Evolutionary conservation across 768 basidiomycete species (phyloP).

Genomic region (Auriscalpium microsporum): DNA sequence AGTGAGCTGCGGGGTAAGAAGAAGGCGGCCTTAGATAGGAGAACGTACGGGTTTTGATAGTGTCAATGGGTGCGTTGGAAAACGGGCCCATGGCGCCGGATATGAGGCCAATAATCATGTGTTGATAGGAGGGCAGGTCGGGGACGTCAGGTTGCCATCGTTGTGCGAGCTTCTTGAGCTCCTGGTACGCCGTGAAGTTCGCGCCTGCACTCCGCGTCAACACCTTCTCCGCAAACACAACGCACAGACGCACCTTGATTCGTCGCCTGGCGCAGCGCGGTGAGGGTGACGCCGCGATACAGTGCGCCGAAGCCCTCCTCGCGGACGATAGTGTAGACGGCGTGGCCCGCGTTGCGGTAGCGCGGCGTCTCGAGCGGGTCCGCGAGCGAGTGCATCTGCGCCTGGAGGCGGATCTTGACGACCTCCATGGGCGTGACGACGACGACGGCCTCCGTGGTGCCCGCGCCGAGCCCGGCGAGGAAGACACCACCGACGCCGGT

Average conservation of each 20-base stretch:
- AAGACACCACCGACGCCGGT: conserved; percentile 78
- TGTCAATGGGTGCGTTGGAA: conserved; percentile 93
- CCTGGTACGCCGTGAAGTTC: conserved; percentile 97
- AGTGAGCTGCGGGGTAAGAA: no score
- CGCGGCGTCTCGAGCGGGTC: conserved; percentile 90
- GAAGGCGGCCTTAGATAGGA: not conserved
- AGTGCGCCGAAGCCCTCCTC: conserved; percentile 84
- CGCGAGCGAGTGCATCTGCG: conserved; percentile 93
- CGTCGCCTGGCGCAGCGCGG: conserved; percentile 92
- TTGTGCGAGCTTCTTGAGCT: conserved; percentile 82
- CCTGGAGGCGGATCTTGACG: conserved; percentile 96
- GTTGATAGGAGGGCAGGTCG: conserved; percentile 90
- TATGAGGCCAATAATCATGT: conserved; percentile 90
- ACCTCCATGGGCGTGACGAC: conserved; percentile 99
- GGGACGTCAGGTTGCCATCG: conserved; percentile 65
- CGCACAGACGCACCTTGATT: conserved; percentile 66
- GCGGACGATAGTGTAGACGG: conserved; percentile 85
- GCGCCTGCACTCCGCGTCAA: conserved; percentile 44
- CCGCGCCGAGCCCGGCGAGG: conserved; percentile 89
- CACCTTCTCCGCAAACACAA: not conserved
- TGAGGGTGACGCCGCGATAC: conserved; percentile 89
- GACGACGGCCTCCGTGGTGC: conserved; percentile 88
- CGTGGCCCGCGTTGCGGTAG: conserved; percentile 96
- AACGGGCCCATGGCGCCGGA: conserved; percentile 98
- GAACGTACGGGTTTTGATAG: conserved; percentile 84